Conservation (phyloP, 257 asterid genomes). For the Nicotiana knightiana region DNA sequence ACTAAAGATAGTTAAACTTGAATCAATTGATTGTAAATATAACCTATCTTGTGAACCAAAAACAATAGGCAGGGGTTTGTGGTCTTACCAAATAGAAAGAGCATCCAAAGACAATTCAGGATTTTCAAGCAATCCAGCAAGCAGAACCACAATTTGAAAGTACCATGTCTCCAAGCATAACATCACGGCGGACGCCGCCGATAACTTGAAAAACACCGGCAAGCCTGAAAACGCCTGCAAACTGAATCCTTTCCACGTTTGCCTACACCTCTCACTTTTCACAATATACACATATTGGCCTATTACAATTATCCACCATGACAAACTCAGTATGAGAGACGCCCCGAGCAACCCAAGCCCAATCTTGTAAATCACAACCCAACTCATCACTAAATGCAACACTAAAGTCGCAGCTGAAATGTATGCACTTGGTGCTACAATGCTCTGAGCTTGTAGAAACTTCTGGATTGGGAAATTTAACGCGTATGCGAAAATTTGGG, state of each 20-base stretch:
- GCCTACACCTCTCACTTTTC: slow-evolving; percentile 7
- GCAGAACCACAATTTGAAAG: slow-evolving; percentile 10
- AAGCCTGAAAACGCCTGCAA: slow-evolving; percentile 1
- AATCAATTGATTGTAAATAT: too few relatives aligned
- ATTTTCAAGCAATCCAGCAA: slow-evolving; percentile 18
- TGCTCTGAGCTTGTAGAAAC: slow-evolving; percentile 17
- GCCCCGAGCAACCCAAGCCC: slow-evolving; percentile 12
- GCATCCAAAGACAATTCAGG: slow-evolving; percentile 18
- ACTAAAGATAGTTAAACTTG: too few relatives aligned
- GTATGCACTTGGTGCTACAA: slow-evolving; percentile 13
- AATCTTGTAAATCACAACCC: slow-evolving; percentile 7
- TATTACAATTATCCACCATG: slow-evolving; percentile 16
- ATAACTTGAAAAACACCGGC: slow-evolving; percentile 4
- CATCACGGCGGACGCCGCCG: slow-evolving; percentile 16
- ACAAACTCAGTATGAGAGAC: slow-evolving; percentile 4
- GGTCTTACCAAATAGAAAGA: slow-evolving; percentile 13
- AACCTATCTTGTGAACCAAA: background rate
- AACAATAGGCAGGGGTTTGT: background rate
- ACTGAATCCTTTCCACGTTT: slow-evolving; percentile 15
- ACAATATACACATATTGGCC: slow-evolving; percentile 11
- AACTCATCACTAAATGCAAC: slow-evolving; percentile 2
- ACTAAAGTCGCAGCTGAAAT: background rate
- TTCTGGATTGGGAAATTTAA: slow-evolving; percentile 10
- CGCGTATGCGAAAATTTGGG: slow-evolving; percentile 14
- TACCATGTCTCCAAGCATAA: slow-evolving; percentile 18